A percentile compares a stretch with the other conserved stretches of the same genome.
These are phyloP conservation scores for Kwoniella sp. DNA, from an alignment of 768 basidiomycete species.

Conservation along the genomic window DNA sequence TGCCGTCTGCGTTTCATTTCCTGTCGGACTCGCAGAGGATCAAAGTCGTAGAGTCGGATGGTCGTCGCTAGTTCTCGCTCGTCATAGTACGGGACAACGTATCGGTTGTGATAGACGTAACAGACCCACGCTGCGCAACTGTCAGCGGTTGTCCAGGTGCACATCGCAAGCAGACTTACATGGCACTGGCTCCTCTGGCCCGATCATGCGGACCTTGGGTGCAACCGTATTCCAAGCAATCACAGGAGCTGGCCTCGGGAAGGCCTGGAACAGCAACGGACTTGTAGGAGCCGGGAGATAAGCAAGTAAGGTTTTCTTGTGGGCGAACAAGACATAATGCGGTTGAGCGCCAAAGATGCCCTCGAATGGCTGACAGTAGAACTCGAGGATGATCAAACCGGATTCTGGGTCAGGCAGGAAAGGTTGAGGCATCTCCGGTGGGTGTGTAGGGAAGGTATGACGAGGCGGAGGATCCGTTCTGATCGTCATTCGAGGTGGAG, in stretches of 20 bases:
- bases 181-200: conserved; percentile 27
- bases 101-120: conserved; percentile 47
- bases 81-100: conserved; percentile 20
- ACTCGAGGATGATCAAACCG: conserved; percentile 38
- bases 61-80: neutral
- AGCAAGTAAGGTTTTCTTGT: conserved; percentile 31
- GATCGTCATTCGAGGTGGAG: conserved; percentile 39
- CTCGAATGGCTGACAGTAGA: conserved; percentile 35
- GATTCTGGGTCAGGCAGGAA: conserved; percentile 39
- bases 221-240: conserved; percentile 34
- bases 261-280: conserved; percentile 24
- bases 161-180: conserved; percentile 22
- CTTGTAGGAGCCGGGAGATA: conserved; percentile 34
- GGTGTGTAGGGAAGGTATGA: conserved; percentile 37
- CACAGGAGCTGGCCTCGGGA: conserved; percentile 37
- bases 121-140: conserved; percentile 43
- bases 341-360: conserved; percentile 4
- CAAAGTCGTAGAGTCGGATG: conserved; percentile 41
- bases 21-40: conserved; percentile 30
- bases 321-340: conserved; percentile 29
- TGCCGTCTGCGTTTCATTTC: conserved; percentile 15
- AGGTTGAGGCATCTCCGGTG: conserved; percentile 16
- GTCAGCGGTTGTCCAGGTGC: neutral
- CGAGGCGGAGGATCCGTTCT: conserved; percentile 48
- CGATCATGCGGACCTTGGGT: conserved; percentile 40